Evolutionary conservation across 176 grass and related monocot genomes (phyloP), one percentile per base, ranked within the genome.

Genomic region (Eleusine coracana): DNA sequence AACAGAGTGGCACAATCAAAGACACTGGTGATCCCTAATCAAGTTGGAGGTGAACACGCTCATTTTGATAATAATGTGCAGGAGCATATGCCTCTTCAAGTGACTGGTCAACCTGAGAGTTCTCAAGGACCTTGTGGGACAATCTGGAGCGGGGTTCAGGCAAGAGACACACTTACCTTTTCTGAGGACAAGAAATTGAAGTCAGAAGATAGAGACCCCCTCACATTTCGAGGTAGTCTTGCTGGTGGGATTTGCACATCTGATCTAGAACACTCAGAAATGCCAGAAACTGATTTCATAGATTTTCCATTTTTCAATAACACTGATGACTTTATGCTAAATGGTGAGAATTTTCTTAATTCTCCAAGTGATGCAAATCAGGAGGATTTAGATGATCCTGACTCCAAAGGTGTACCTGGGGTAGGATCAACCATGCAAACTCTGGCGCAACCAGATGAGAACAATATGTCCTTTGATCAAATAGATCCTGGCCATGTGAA

Each of bases 291-390:
- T 71, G 89, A 90, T 74, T 91, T 84, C 38, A 92, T 94, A n/a
- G 92, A 94, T 85, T 90, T 94, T 36, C 83, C 75, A 29, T 88
- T 71, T 71, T 84, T 94, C 77, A 59, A 70, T 68, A 91, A 85
- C 18, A 74, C 80, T 48, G 92, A 92, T 21, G 87, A 87, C 10
- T 79, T 94, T 66, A 79, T 94, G 60, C 85, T 94, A 41, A 82
- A 90, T 77, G 87, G 90, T 74, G 89, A 92, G 49, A 71, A 77
- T 62, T 87, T 94, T 27, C 79, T 92, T 73, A 90, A 83, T 81
- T 90, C 89, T 80, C 92, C 89, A 66, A 85, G 81, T 21, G 76
- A 90, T 14, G 76, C 71, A 77, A 89, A 83, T 85, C 87, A 87
- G 38, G 78, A 84, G 56, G 80, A 80, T 69, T 79, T 77, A 16